These are phyloP conservation scores for Aristolochia contorta DNA, from an alignment of 164 flowering plant genomes.

Conservation along the genomic window DNA sequence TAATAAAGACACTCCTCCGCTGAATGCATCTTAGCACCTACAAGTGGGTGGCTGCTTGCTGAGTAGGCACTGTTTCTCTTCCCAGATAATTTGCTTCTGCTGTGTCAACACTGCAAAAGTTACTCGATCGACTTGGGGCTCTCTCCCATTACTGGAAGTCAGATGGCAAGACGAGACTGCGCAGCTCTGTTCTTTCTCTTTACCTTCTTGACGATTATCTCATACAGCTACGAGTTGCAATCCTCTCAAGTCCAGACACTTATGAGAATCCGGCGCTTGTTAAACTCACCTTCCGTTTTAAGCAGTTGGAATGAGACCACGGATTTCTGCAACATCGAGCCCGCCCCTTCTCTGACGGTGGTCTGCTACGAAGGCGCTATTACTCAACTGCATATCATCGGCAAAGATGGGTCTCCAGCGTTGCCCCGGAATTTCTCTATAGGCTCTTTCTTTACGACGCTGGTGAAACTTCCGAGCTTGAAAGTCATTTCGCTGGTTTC, in stretches of 20 bases:
- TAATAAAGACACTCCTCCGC: background rate
- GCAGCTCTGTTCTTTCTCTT: constrained; percentile 15
- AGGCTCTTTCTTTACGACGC: constrained; percentile 57
- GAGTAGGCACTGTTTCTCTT: too few relatives aligned
- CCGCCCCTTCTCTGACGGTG: constrained; percentile 43
- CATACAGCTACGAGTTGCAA: constrained; percentile 39
- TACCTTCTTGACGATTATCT: constrained; percentile 14
- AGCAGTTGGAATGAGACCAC: constrained; percentile 55
- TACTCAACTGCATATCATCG: constrained; percentile 74
- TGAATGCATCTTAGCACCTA: background rate
- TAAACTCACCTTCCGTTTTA: constrained; percentile 50
- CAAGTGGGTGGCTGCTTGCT: too few relatives aligned
- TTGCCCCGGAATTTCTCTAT: constrained; percentile 64
- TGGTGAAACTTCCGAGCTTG: constrained; percentile 56
- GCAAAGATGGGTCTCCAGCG: constrained; percentile 31
- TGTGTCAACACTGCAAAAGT: too few relatives aligned
- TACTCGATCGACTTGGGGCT: background rate
- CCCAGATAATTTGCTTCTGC: too few relatives aligned
- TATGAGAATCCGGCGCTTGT: constrained; percentile 41
- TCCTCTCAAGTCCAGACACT: constrained; percentile 67
- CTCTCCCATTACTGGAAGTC: background rate
- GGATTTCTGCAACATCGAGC: constrained; percentile 72
- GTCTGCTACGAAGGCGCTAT: constrained; percentile 78
- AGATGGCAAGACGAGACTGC: constrained; percentile 8
- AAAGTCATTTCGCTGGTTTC: constrained; percentile 85